Percentiles rank a stretch among this genome's conserved stretches.
Conservation (phyloP, 352 stramenopile species). For the Pythium brachiatum region DNA sequence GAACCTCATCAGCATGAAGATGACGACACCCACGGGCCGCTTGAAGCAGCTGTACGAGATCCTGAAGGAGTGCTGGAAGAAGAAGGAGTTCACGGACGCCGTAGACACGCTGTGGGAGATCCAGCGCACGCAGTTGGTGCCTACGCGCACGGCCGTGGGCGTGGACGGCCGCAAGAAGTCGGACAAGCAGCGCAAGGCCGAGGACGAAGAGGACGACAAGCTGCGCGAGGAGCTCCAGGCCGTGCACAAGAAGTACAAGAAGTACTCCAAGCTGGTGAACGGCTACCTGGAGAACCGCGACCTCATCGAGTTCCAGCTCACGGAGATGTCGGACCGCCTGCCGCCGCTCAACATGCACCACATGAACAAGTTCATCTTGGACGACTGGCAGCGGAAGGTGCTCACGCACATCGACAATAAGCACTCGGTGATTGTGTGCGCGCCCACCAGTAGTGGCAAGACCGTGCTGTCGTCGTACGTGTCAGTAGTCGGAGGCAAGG, state of each 20-base stretch:
- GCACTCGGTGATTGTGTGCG: constrained; percentile 96
- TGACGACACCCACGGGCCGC: constrained; percentile 75
- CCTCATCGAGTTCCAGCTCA: constrained; percentile 86
- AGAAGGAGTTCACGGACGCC: constrained; percentile 83
- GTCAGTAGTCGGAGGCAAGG: constrained; percentile 74
- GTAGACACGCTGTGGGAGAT: constrained; percentile 88
- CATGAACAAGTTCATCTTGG: constrained; percentile 93
- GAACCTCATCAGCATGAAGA: constrained; percentile 83
- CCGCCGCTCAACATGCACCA: constrained; percentile 88
- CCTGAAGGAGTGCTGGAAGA: constrained; percentile 75
- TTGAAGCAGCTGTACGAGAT: constrained; percentile 88
- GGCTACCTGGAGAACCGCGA: constrained; percentile 68
- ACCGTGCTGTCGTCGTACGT: constrained; percentile 90
- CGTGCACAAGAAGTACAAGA: constrained; percentile 87
- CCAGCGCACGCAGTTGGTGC: constrained; percentile 66
- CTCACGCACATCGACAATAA: constrained; percentile 93
- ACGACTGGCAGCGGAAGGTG: constrained; percentile 97
- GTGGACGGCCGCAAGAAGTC: constrained; percentile 55
- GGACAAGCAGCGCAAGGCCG: constrained; percentile 68
- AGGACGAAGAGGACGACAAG: constrained; percentile 76
- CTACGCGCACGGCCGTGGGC: constrained; percentile 35
- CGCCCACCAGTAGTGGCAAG: constrained; percentile 97
- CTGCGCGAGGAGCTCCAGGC: constrained; percentile 55
- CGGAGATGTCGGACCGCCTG: constrained; percentile 82
- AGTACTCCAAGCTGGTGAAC: constrained; percentile 79